These are phyloP conservation scores for Claviceps quebecensis DNA, from an alignment of 2,329 filamentous ascomycete species.

Conservation along the genomic window DNA sequence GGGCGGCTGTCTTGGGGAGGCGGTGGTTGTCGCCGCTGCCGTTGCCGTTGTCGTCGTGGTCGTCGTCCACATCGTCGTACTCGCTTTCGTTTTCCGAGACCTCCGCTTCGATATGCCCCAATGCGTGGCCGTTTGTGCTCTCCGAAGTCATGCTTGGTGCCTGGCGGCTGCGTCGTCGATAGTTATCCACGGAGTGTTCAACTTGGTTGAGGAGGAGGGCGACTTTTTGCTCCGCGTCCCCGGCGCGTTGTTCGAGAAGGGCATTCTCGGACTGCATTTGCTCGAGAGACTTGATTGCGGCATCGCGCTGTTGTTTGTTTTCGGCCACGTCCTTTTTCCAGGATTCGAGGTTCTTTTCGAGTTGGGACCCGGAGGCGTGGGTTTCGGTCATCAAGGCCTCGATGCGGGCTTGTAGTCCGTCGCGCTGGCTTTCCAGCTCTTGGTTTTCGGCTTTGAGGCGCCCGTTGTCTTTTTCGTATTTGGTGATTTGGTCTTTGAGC, in stretches of 20 bases:
- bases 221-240: constrained; percentile 86
- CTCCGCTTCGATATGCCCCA: constrained; percentile 36
- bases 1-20: not conserved
- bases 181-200: constrained; percentile 84
- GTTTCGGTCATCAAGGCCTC: constrained; percentile 56
- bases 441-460: constrained; percentile 68
- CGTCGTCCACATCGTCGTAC: constrained; percentile 22
- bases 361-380: constrained; percentile 44
- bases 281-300: constrained; percentile 51
- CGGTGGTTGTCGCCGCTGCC: not conserved
- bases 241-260: constrained; percentile 67
- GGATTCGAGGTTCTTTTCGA: constrained; percentile 57
- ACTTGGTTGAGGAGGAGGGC: constrained; percentile 88
- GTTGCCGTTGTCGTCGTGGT: not conserved
- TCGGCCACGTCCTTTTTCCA: constrained; percentile 57
- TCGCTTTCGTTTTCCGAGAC: constrained; percentile 49
- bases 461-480: constrained; percentile 76
- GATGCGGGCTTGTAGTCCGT: constrained; percentile 53
- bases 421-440: constrained; percentile 65
- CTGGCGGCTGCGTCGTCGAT: constrained; percentile 63
- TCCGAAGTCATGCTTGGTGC: constrained; percentile 28
- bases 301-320: constrained; percentile 54
- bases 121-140: constrained; percentile 21
- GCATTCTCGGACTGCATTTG: constrained; percentile 71
- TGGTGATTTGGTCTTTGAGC: constrained; percentile 92